Conservation (phyloP, 306 rosid genomes). For the Quercus variabilis region DNA sequence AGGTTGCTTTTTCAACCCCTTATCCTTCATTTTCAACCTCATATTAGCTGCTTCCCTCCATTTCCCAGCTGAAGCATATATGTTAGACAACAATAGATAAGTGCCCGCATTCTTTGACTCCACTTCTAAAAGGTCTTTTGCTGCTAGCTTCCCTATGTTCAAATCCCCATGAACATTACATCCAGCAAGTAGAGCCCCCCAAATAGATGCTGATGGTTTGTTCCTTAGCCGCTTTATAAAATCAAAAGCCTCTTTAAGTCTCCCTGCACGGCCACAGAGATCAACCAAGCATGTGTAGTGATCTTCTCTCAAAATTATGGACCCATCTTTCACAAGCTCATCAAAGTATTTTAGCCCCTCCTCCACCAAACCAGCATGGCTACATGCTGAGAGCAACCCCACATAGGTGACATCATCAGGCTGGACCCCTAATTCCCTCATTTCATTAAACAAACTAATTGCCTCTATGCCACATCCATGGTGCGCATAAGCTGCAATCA, state of each 20-base stretch:
- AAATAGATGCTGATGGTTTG: constrained; percentile 31
- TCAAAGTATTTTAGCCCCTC: constrained; percentile 40
- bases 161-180: constrained; percentile 38
- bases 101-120: constrained; percentile 37
- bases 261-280: constrained; percentile 52
- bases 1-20: constrained; percentile 50
- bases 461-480: constrained; percentile 48
- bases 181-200: constrained; percentile 53
- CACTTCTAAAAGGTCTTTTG: constrained; percentile 31
- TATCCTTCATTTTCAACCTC: constrained; percentile 48
- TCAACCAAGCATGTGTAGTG: constrained; percentile 49
- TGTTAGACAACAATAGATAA: constrained; percentile 35
- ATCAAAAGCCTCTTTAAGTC: constrained; percentile 40
- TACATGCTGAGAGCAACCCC: constrained; percentile 51
- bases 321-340: constrained; percentile 29
- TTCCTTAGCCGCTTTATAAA: constrained; percentile 31
- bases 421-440: constrained; percentile 25
- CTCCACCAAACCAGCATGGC: constrained; percentile 51
- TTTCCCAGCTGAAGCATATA: constrained; percentile 45
- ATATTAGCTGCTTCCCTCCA: constrained; percentile 52
- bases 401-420: constrained; percentile 48
- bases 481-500: constrained; percentile 58
- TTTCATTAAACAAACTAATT: constrained; percentile 36
- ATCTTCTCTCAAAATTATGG: constrained; percentile 39
- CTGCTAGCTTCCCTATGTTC: constrained; percentile 36